These are phyloP conservation scores for Sclerotinia sclerotiorum DNA, from an alignment of 2,329 filamentous ascomycete species.

Conservation along the genomic window DNA sequence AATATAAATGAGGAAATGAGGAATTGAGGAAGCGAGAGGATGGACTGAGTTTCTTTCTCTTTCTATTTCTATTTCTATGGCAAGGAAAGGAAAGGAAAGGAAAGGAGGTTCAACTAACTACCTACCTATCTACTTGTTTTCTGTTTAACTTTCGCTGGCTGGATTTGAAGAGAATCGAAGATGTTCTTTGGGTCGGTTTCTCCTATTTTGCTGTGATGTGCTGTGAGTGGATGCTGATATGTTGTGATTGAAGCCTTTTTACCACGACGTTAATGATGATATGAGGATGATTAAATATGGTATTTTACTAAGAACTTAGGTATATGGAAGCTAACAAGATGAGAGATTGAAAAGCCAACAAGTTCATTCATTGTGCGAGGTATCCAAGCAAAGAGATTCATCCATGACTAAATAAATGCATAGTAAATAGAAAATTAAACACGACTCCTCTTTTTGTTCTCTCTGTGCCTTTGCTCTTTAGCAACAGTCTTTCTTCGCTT, in stretches of 20 bases:
- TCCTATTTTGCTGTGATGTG: background rate
- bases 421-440: background rate
- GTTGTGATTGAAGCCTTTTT: background rate
- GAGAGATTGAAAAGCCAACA: background rate
- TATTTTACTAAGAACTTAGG: background rate
- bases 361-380: background rate
- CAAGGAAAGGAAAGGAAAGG: background rate
- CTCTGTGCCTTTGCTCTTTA: conserved; percentile 66
- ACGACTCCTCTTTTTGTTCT: conserved; percentile 56
- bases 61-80: background rate
- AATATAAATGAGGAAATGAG: background rate
- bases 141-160: background rate
- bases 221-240: background rate
- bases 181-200: conserved; percentile 3
- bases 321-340: background rate
- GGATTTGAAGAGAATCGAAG: background rate
- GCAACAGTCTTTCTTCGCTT: conserved; percentile 59
- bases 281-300: background rate
- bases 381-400: background rate
- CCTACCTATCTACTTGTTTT: background rate
- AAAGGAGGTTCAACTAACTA: background rate
- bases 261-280: background rate
- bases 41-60: background rate
- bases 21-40: background rate
- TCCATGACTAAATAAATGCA: conserved; percentile 12